Base-by-base conservation (phyloP, 176 grass and related monocot genomes). In the Oryza glumipatula region DNA sequence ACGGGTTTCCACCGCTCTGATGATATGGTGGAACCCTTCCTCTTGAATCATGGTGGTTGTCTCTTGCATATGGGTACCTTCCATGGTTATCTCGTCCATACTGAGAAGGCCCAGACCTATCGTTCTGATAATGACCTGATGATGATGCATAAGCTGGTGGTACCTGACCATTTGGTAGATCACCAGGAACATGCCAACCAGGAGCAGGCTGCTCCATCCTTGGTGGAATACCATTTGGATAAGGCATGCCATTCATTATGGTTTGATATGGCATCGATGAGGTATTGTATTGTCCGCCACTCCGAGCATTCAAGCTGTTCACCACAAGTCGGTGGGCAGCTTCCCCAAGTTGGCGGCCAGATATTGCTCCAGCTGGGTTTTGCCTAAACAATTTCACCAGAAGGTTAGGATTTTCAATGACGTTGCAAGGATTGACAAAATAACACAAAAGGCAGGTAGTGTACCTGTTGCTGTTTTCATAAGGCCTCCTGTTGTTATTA, bases 251-350 rank as follows among this genome's bases (percentile, higher is more conserved):
- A 77, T 84, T 90, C 81, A 67, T 82, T 72, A 82, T 58, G 7
- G 77, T 80, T 88, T 90, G 85, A 87, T 88, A 88, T 43, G 89
- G 68, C 84, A 87, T 61, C 21, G 85, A 76, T 45, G 83, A 51
- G 44, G 81, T 60, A 83, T 83, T 61, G 78, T 78, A 70, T 52
- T 82, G 83, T 68, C 83, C 88, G 23, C 79, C 70, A 51, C 76
- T 80, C 10, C 41, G 81, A 87, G 70, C 79, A 84, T 76, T 79
- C 85, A 99, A 81, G 82, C 94, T 99, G 84, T 99, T 99, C 47
- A 39, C 72, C 65, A 99, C 88, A 22, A 99, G 88, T 38, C 94
- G 74, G 78, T 96, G 94, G 3, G 96, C 96, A 47, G 96, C 91
- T 54, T 94, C 84, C 56, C 96, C 91, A 23, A 99, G 93, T 85